These are phyloP conservation scores for Bruguiera sexangula DNA, from an alignment of 345 rosid species.

Conservation along the genomic window DNA sequence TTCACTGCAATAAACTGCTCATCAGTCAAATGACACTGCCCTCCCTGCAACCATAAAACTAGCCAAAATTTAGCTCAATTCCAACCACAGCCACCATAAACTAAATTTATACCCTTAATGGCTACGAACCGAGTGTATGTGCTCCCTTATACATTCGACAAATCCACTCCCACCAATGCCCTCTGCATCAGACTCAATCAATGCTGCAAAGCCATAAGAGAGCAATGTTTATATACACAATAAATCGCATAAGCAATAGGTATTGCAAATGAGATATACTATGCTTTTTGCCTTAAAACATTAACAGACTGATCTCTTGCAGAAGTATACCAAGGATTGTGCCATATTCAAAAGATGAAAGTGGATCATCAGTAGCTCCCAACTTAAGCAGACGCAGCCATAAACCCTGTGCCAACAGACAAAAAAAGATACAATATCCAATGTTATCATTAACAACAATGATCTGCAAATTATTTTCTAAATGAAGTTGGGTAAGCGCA, in stretches of 20 bases:
- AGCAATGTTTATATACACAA: slow-evolving; percentile 12
- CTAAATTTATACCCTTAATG: slow-evolving; percentile 19
- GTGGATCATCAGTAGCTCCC: slow-evolving; percentile 91
- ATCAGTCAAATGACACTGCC: slow-evolving; percentile 80
- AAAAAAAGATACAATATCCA: not conserved
- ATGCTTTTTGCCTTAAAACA: slow-evolving; percentile 17
- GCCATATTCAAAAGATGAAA: slow-evolving; percentile 98
- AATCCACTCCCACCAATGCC: slow-evolving; percentile 99
- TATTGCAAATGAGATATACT: slow-evolving; percentile 9
- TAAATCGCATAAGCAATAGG: slow-evolving; percentile 9
- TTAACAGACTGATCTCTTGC: slow-evolving; percentile 7
- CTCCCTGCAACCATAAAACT: slow-evolving; percentile 58
- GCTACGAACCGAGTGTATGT: slow-evolving; percentile 71
- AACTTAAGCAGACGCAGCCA: slow-evolving; percentile 93
- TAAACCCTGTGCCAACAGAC: slow-evolving; percentile 52
- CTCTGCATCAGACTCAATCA: slow-evolving; percentile 99
- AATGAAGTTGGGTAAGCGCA: not conserved
- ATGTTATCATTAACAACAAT: not conserved
- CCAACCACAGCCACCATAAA: slow-evolving; percentile 11
- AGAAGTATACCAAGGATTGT: slow-evolving; percentile 76
- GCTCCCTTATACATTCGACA: slow-evolving; percentile 97
- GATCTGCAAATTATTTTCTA: not conserved
- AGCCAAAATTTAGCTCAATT: slow-evolving; percentile 33
- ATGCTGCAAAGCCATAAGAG: slow-evolving; percentile 55
- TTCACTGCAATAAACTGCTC: slow-evolving; percentile 98